Percentiles rank a stretch among this genome's conserved stretches.
These are phyloP conservation scores for Entonaema liquescens DNA, from an alignment of 495 filamentous ascomycete genomes.

Conservation along the genomic window DNA sequence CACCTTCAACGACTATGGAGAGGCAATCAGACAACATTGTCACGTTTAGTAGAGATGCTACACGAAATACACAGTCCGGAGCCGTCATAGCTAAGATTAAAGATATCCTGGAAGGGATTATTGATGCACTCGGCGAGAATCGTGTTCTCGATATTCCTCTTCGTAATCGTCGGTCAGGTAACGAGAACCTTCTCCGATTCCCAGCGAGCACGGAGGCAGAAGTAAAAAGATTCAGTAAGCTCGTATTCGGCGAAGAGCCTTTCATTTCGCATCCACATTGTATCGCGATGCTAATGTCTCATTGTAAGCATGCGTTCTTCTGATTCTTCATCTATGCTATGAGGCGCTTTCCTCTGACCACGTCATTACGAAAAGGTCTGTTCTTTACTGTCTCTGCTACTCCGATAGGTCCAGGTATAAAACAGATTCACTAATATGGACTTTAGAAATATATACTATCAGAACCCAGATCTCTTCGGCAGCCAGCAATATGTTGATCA, in stretches of 20 bases:
- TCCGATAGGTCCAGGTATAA: background rate
- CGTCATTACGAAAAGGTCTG: slow-evolving; percentile 80
- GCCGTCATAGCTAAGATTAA: slow-evolving; percentile 61
- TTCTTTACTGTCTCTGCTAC: background rate
- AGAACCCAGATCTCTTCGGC: slow-evolving; percentile 79
- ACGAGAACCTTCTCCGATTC: slow-evolving; percentile 44
- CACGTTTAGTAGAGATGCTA: slow-evolving; percentile 1
- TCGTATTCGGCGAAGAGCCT: background rate
- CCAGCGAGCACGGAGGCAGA: slow-evolving; percentile 51
- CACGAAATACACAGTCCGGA: slow-evolving; percentile 31
- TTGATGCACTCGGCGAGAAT: slow-evolving; percentile 56
- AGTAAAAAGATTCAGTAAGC: slow-evolving; percentile 53
- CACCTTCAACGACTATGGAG: slow-evolving; percentile 12
- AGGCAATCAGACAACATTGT: background rate
- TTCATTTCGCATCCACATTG: background rate
- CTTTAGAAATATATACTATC: slow-evolving; percentile 88
- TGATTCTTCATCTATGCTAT: slow-evolving; percentile 75
- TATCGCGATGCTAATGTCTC: background rate
- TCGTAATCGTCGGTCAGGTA: slow-evolving; percentile 29
- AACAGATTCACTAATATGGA: background rate
- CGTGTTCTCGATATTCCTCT: slow-evolving; percentile 58
- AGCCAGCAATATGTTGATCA: slow-evolving; percentile 78
- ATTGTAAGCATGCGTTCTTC: slow-evolving; percentile 59
- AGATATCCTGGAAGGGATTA: slow-evolving; percentile 58
- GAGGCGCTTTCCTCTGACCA: slow-evolving; percentile 68